These are phyloP conservation scores for Lentinula sp. DNA, from an alignment of 768 basidiomycete species.

Conservation along the genomic window DNA sequence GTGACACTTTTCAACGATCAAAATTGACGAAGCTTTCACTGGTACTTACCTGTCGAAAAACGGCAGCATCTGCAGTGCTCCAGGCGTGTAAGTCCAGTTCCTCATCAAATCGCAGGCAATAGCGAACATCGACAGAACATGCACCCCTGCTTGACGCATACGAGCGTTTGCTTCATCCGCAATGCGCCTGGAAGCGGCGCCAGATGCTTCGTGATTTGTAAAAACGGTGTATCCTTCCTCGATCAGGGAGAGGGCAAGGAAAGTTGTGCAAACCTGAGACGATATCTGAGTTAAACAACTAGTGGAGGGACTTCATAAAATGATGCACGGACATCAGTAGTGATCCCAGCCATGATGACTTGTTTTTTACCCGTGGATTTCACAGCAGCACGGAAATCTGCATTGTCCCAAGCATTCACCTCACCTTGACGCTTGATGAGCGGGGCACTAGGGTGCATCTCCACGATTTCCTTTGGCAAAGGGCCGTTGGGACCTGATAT, in stretches of 20 bases:
- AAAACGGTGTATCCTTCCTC: constrained; percentile 42
- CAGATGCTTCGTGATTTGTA: constrained; percentile 42
- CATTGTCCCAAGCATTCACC: constrained; percentile 48
- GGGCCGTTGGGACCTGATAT: constrained; percentile 41
- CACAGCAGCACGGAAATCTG: constrained; percentile 40
- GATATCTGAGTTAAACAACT: not conserved
- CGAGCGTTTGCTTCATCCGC: constrained; percentile 41
- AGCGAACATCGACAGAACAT: constrained; percentile 39
- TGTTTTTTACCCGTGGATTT: constrained; percentile 44
- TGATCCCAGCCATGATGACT: constrained; percentile 43
- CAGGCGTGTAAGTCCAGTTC: constrained; percentile 46
- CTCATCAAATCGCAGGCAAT: constrained; percentile 41
- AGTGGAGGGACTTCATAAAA: not conserved
- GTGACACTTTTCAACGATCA: not conserved
- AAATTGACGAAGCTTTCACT: not conserved
- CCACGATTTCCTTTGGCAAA: constrained; percentile 36
- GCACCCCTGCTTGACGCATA: constrained; percentile 41
- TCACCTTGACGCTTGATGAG: constrained; percentile 42
- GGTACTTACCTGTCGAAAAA: constrained; percentile 37
- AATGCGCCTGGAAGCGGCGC: constrained; percentile 31
- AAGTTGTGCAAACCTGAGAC: constrained; percentile 39
- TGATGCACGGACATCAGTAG: constrained; percentile 34
- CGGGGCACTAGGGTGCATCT: constrained; percentile 38
- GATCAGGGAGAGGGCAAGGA: constrained; percentile 39
- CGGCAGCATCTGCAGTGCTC: constrained; percentile 32